Evolutionary conservation across 2,329 filamentous ascomycete species (phyloP).

Genomic region (Cladosporium colombiae): DNA sequence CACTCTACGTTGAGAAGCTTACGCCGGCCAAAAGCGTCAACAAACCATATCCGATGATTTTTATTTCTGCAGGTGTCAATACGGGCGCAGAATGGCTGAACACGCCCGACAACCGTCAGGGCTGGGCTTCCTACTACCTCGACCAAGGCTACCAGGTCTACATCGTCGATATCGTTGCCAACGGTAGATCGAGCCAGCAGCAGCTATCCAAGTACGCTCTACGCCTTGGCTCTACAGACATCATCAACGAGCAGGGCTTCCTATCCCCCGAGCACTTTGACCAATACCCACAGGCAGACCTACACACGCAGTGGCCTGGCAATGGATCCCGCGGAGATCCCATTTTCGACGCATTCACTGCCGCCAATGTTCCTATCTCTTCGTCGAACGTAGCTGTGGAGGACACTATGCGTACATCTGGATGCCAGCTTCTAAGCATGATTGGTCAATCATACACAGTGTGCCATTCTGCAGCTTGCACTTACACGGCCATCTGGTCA

Average conservation of each 20-base stretch:
- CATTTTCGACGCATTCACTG: conserved; percentile 35
- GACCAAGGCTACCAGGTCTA: conserved; percentile 50
- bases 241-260: conserved; percentile 28
- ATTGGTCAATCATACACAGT: conserved; percentile 37
- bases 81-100: conserved; percentile 46
- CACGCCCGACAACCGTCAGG: conserved; percentile 50
- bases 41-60: conserved; percentile 24
- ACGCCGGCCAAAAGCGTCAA: conserved; percentile 34
- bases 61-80: conserved; percentile 2
- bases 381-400: conserved; percentile 34
- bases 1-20: conserved; percentile 59
- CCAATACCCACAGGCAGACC: conserved; percentile 24
- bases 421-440: conserved; percentile 35
- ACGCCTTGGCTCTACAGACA: conserved; percentile 27
- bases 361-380: conserved; percentile 34
- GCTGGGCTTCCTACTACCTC: conserved; percentile 52
- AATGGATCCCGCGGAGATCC: conserved; percentile 30
- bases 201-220: conserved; percentile 22
- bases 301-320: conserved; percentile 29
- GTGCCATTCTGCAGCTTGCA: conserved; percentile 37
- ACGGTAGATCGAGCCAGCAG: conserved; percentile 34
- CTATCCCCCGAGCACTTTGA: conserved; percentile 27
- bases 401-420: conserved; percentile 32
- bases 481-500: conserved; percentile 30
- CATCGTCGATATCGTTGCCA: conserved; percentile 44